Conservation (phyloP, 2,329 filamentous ascomycete species). For the Kalmusia sp. region DNA sequence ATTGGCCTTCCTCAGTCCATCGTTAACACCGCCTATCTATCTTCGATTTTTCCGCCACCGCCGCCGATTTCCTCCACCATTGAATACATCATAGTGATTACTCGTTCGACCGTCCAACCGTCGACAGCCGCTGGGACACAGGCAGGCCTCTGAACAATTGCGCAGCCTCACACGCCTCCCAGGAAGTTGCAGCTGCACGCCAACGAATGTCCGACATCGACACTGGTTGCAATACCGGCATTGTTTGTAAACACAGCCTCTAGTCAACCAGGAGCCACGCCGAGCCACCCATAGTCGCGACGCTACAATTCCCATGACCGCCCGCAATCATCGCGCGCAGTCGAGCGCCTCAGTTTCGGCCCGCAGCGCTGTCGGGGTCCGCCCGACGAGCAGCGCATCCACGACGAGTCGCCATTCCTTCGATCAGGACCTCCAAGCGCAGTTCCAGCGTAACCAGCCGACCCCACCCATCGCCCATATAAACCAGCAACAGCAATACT, state of each 20-base stretch:
- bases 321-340: conserved; percentile 51
- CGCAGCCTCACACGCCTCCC: not conserved
- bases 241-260: conserved; percentile 9
- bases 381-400: conserved; percentile 56
- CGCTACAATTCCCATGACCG: conserved; percentile 39
- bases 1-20: not conserved
- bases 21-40: not conserved
- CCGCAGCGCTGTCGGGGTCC: conserved; percentile 42
- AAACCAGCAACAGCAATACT: conserved; percentile 36
- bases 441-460: conserved; percentile 25
- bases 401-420: conserved; percentile 56
- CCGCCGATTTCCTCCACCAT: conserved; percentile 4
- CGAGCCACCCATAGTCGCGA: conserved; percentile 13
- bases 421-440: conserved; percentile 35
- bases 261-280: not conserved
- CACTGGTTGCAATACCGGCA: not conserved
- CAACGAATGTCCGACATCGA: not conserved
- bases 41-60: not conserved
- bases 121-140: not conserved
- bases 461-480: conserved; percentile 15
- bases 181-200: not conserved
- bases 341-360: conserved; percentile 55
- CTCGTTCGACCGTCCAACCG: not conserved
- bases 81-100: not conserved
- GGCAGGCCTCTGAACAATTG: not conserved